Conservation (phyloP, 2,329 filamentous ascomycete species). For the Penicillium sp. region DNA sequence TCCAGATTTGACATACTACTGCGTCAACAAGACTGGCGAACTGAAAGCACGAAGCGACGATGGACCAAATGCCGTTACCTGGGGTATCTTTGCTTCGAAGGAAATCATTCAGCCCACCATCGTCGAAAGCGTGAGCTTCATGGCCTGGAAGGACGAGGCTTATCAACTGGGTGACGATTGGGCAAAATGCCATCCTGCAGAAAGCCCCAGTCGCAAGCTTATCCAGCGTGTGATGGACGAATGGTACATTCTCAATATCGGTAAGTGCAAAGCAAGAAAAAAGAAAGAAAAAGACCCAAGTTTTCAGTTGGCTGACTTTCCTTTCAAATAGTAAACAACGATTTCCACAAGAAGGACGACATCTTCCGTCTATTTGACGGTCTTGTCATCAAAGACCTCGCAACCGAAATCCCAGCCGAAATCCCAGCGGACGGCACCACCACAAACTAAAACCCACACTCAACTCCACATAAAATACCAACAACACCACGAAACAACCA, state of each 20-base stretch:
- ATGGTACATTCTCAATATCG: slow-evolving; percentile 94
- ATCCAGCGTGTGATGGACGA: slow-evolving; percentile 80
- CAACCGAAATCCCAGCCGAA: slow-evolving; percentile 26
- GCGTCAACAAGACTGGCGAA: slow-evolving; percentile 77
- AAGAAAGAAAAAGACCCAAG: not conserved
- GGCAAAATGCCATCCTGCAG: slow-evolving; percentile 81
- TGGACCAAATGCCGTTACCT: slow-evolving; percentile 95
- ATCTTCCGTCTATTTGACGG: slow-evolving; percentile 86
- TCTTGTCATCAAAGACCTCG: slow-evolving; percentile 47
- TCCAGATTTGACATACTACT: slow-evolving; percentile 87
- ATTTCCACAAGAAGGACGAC: slow-evolving; percentile 79
- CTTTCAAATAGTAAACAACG: slow-evolving; percentile 75
- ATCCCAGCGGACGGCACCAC: slow-evolving; percentile 14
- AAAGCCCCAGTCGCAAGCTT: slow-evolving; percentile 71
- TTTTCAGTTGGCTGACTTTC: not conserved
- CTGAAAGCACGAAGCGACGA: slow-evolving; percentile 79
- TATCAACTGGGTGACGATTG: slow-evolving; percentile 90
- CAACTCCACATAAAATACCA: not conserved
- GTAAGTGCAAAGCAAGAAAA: slow-evolving; percentile 47
- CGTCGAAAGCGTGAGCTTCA: slow-evolving; percentile 93
- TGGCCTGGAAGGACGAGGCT: slow-evolving; percentile 98
- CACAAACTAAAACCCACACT: not conserved
- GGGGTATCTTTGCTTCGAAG: slow-evolving; percentile 98
- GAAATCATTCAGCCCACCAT: slow-evolving; percentile 99
- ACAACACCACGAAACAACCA: not conserved